phyloP scores from a whole-genome alignment of 257 asterid species.

The Echites panduratus region DNA sequence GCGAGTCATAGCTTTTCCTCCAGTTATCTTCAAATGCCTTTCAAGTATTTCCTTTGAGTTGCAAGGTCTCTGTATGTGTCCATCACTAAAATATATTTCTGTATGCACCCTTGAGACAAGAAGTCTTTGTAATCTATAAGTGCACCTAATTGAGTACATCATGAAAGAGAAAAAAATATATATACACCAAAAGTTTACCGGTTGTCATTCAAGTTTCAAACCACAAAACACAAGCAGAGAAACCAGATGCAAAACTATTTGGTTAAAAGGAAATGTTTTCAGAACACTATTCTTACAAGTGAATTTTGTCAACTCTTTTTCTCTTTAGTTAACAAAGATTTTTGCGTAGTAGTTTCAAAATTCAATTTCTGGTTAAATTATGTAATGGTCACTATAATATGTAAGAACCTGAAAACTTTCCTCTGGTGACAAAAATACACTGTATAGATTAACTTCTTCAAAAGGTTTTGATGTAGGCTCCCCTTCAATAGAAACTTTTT shows the following conservation, averaged over 20 bases:
- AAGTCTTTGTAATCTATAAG: background rate
- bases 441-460: constrained; percentile 85
- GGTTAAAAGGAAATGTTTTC: background rate
- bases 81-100: constrained; percentile 81
- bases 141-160: background rate
- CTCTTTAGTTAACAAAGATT: background rate
- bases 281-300: background rate
- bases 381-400: background rate
- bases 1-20: constrained; percentile 76
- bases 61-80: constrained; percentile 77
- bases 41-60: constrained; percentile 77
- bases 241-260: background rate
- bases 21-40: constrained; percentile 68
- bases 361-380: background rate
- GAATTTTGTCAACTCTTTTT: background rate
- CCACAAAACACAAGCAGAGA: background rate
- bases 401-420: constrained; percentile 69
- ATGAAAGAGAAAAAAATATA: background rate
- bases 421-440: constrained; percentile 72
- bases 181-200: background rate
- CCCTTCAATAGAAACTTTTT: constrained; percentile 49
- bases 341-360: background rate
- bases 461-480: constrained; percentile 45
- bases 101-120: constrained; percentile 65
- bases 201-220: background rate